Base-by-base conservation (phyloP, 108 stramenopile species). In the Phaeodactylum tricornutum region DNA sequence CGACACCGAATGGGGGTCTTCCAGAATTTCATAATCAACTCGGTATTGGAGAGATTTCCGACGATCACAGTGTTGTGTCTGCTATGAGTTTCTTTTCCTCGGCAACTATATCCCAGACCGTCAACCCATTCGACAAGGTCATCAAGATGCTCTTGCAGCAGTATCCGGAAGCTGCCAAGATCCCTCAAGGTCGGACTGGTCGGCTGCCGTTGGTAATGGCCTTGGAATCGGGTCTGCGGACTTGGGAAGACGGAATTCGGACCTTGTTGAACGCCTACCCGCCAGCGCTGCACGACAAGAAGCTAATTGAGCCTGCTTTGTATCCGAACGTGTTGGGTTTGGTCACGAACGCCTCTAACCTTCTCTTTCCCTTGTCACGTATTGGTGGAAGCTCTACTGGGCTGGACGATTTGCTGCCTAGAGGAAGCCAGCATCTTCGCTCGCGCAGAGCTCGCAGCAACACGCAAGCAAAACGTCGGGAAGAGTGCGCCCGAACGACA, bases 131-230 rank as follows among this genome's bases (percentile, higher is more conserved):
- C 45, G 72, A 57, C 24, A 59, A 60, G 33, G 62, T 72, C 17
- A 66, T 72, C 29, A 45, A 58, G 25, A 56, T 72, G 12, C 47
- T 74, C 5, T 41, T 74, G 24, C 24, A 51, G 34, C 51, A 53
- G 3, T 74, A 65, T 39, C 72, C 72, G 33, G 62, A 61, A 22
- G 60, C 58, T n/a, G 67, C 67, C 6, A 37, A 40, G 2, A 74
- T 51, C 16, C 67, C 67, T 15, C 67, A 74, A 34, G 65, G 65
- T 12, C 15, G 38, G 14, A 34, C 37, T 9, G 67, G 67, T 16
- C 53, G 53, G 8, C 59, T 74, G 31, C 72, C 72, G 0, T 54
- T 74, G 40, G 50, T 57, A 14, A 16, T 74, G 16, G 72, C 72
- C 8, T 47, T 65, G 40, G 40, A 59, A 15, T 43, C 63, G 0